Base-by-base conservation (phyloP, 306 rosid genomes). In the Luffa aegyptiaca region DNA sequence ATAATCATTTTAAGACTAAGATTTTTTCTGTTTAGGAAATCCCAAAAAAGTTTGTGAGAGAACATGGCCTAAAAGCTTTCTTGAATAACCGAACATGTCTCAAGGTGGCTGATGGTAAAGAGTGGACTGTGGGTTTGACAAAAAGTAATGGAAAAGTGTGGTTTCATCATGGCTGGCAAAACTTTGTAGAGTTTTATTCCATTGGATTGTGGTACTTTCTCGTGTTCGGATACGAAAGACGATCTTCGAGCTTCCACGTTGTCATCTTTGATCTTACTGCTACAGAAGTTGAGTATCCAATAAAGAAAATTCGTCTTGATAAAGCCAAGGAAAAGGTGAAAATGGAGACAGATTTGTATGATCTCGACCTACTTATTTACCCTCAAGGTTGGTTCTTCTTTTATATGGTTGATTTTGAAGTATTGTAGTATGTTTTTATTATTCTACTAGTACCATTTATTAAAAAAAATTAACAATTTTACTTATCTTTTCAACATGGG, bases 81-180 rank as follows among this genome's bases (percentile, higher is more conserved):
- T 57, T 36, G 0, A 58, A 36, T 2, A 16, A 36, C 35, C 13
- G 26, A 10, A 48, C 59, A 10, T 14, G 21, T 14, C 55, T 82
- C 7, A 45, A 45, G 44, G 64, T 77, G 57, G 80, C 81, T 9
- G 48, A 68, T 58, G 81, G 81, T 2, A 36, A 44, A 17, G 62
- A 49, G 14, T 77, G 85, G 81, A 51, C 58, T 7, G 48, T 78
- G 65, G 81, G 49, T 8, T 16, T 82, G 21, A 36, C 2, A 7
- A 77, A 61, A 21, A 5, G 55, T 8, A 17, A 68, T 36, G 13
- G 52, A 1, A 17, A 10, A n/a, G 56, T 71, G 17, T 77, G 77
- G 81, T 21, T 82, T 21, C n/a, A 12, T 2, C 18, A 77, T 26
- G 84, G 84, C 0, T 82, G 72, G 84, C 48, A 55, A 44, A 61